Conservation (phyloP, 2,329 filamentous ascomycete species). For the Pseudohalonectria lignicola region DNA sequence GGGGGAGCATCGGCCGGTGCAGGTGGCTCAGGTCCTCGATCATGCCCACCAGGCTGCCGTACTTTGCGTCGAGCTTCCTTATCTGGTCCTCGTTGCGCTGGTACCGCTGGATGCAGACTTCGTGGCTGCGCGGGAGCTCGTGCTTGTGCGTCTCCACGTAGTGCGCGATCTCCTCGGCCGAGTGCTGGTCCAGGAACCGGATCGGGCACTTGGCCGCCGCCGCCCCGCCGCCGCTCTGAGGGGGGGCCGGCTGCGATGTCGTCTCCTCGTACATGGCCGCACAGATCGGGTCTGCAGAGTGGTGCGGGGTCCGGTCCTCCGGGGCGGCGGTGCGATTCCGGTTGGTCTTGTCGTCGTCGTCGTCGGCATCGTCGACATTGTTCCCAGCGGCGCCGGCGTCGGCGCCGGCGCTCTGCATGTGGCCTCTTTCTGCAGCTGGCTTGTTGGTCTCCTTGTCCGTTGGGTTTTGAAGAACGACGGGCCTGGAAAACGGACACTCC, state of each 20-base stretch:
- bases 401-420: no score
- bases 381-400: no score
- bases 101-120: slow-evolving; percentile 82
- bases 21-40: slow-evolving; percentile 81
- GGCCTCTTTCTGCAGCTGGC: no score
- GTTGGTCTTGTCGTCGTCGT: slow-evolving; percentile 3
- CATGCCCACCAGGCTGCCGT: slow-evolving; percentile 87
- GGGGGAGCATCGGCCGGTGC: slow-evolving; percentile 75
- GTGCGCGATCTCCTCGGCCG: slow-evolving; percentile 82
- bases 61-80: slow-evolving; percentile 84
- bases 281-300: slow-evolving; percentile 49
- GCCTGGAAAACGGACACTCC: slow-evolving; percentile 70
- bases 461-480: no score
- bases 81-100: slow-evolving; percentile 80
- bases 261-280: slow-evolving; percentile 52
- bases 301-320: slow-evolving; percentile 32
- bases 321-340: slow-evolving; percentile 10
- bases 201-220: slow-evolving; percentile 69
- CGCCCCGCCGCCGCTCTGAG: slow-evolving; percentile 35
- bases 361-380: no score
- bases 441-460: no score
- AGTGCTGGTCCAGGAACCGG: slow-evolving; percentile 83
- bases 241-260: slow-evolving; percentile 36
- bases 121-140: slow-evolving; percentile 85
- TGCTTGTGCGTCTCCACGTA: slow-evolving; percentile 96